Percentiles rank a stretch among this genome's conserved stretches.
Evolutionary conservation across 441 rosid genomes (phyloP).

Genomic region (Erysimum pusillum): DNA sequence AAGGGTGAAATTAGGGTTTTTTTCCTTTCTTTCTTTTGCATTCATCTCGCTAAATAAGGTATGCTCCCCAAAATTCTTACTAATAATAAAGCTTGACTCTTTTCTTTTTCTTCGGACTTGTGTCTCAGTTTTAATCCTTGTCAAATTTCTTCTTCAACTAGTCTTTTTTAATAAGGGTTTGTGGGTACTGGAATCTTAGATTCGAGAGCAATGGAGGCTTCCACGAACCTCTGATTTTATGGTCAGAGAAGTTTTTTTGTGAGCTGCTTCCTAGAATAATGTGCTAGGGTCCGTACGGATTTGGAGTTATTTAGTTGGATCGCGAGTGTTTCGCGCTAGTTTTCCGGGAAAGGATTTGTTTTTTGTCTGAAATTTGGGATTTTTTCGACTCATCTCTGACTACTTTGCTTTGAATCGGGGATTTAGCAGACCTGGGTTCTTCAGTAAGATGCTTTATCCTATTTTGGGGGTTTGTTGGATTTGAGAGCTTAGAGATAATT

Average conservation of each 20-base stretch:
- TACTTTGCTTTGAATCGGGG: slow-evolving; percentile 34
- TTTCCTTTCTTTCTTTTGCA: slow-evolving; percentile 10
- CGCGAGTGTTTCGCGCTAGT: slow-evolving; percentile 23
- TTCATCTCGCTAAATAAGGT: slow-evolving; percentile 38
- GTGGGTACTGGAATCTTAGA: slow-evolving; percentile 39
- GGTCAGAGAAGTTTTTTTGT: slow-evolving; percentile 2
- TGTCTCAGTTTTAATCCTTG: slow-evolving; percentile 17
- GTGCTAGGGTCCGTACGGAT: slow-evolving; percentile 33
- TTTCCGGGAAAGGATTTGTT: background rate
- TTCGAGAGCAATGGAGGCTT: slow-evolving; percentile 30
- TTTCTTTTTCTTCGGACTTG: slow-evolving; percentile 6
- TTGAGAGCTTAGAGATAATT: slow-evolving; percentile 1
- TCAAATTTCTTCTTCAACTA: slow-evolving; percentile 27
- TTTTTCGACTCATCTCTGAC: slow-evolving; percentile 16
- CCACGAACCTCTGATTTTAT: slow-evolving; percentile 16
- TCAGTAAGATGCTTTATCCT: slow-evolving; percentile 12
- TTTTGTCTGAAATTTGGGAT: slow-evolving; percentile 35
- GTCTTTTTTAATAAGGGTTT: slow-evolving; percentile 30
- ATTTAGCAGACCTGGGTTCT: slow-evolving; percentile 20
- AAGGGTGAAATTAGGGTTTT: slow-evolving; percentile 43
- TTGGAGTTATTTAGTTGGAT: slow-evolving; percentile 29
- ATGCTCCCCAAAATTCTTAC: slow-evolving; percentile 17
- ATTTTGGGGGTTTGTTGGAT: slow-evolving; percentile 32
- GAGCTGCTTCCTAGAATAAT: slow-evolving; percentile 34
- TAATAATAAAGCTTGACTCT: slow-evolving; percentile 14